Evolutionary conservation across 2,329 filamentous ascomycete genomes (phyloP), one percentile per base, ranked within the genome.

Genomic region (Colletotrichum sp.): DNA sequence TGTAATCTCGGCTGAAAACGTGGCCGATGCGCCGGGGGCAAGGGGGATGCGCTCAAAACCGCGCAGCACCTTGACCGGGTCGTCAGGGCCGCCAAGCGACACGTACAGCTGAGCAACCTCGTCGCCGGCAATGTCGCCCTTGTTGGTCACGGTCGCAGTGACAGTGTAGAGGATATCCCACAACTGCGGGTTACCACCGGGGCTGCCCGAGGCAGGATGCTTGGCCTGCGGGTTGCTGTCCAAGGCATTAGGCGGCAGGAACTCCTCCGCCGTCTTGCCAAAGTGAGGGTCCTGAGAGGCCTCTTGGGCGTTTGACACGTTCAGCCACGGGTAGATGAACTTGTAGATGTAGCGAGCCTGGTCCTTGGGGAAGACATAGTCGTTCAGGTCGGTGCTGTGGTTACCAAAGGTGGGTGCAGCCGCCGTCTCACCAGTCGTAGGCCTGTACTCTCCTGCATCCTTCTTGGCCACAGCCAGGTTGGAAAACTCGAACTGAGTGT

Each of bases 101-200:
- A 99, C 82, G 84, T 99, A 96, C 16, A 96, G 85, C 87, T 97
- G 95, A 0, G 93, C 89, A 2, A 97, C 89, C 81, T 95, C 94
- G 55, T 95, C 93, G 32, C 94, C 94, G 2, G 84, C 87, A 0
- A 92, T 79, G 0, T 84, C 80, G 39, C 95, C 95, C 4, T 90
- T 95, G 88, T 98, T 97, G 78, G 89, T 93, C 77, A 97, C 89
- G 18, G 90, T 92, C 0, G 92, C 93, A 1, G 90, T 90, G 22
- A 95, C 90, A 13, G 88, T 92, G 87, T 93, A 95, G 63, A 95
- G 80, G 1, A 92, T 86, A 76, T 95, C 93, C 86, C 92, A 96
- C 3, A 96, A 89, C 72, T 82, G 88, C 82, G 80, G 86, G 85
- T 95, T 93, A 70, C 93, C 92, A 39, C 94, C 94, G 0, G 93